A percentile compares a stretch with the other conserved stretches of the same genome.
Evolutionary conservation across 2,329 filamentous ascomycete species (phyloP).

Genomic region (Arthrobotrys sinensis): DNA sequence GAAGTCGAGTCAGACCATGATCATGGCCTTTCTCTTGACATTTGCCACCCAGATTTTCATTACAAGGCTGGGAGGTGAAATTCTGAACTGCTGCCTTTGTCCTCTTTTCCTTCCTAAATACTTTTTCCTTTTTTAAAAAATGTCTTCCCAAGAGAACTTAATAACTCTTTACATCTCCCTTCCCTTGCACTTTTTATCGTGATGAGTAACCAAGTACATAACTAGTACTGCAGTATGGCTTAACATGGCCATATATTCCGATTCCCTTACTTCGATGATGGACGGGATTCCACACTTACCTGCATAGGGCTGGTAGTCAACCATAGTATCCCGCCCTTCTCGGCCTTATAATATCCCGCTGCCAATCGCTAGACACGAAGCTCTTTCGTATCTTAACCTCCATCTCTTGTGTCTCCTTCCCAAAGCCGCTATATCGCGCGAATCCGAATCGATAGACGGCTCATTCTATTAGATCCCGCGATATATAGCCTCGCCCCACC

Average conservation of each 20-base stretch:
- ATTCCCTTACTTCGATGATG: background rate
- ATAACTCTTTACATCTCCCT: background rate
- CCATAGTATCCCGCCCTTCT: background rate
- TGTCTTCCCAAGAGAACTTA: too few relatives aligned
- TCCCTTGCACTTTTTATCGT: too few relatives aligned
- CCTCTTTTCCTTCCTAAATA: conserved; percentile 19
- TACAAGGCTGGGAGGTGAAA: background rate
- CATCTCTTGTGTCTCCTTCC: conserved; percentile 10
- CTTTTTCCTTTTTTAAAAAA: background rate
- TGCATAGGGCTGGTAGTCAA: conserved; percentile 55
- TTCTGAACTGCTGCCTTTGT: conserved; percentile 37
- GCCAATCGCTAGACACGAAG: background rate
- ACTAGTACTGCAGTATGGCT: conserved; percentile 1
- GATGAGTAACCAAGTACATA: conserved; percentile 13
- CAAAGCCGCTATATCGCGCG: conserved; percentile 1
- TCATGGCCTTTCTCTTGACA: conserved; percentile 30
- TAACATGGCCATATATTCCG: conserved; percentile 1
- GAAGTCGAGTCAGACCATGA: conserved; percentile 52
- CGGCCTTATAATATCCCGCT: conserved; percentile 15
- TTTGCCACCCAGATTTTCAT: conserved; percentile 42
- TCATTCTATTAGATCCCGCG: background rate
- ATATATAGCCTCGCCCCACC: background rate
- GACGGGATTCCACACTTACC: conserved; percentile 32
- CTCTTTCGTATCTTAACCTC: background rate
- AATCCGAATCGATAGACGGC: background rate